Evolutionary conservation across 2,329 filamentous ascomycete genomes (phyloP), one percentile per base, ranked within the genome.

Genomic region (Alternaria triticimaculans): DNA sequence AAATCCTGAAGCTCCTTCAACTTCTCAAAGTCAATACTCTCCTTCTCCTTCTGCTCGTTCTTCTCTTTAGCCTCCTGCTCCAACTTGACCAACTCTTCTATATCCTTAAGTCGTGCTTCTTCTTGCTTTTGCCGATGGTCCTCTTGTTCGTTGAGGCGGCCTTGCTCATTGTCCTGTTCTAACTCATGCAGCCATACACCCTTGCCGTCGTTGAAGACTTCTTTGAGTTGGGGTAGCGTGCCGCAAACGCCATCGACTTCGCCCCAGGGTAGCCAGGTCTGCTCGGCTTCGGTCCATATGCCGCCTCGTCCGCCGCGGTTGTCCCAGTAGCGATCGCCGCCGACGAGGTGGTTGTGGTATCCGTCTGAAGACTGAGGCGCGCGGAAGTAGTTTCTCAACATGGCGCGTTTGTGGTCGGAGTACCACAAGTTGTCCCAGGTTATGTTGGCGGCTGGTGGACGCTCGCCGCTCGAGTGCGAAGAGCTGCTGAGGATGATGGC

Each of bases 231-330:
- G 12, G 77, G 74, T 28, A 77, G 28, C 0, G 67, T 67, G 1
- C 77, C 77, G 46, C 77, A 79, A 1, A 79, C 77, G 20, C 77
- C 77, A 41, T 79, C 76, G 6, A 86, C 78, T 23, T 86, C 84
- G 7, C 79, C 80, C 76, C 84, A 85, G 0, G 80, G 79, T 21
- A 85, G 63, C 85, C 85, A 87, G 1, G 68, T 65, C 41, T 80
- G 78, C 20, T 80, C 80, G n/a, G 79, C 76, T 12, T 81, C 82
- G 0, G 85, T 86, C 86, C 86, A 88, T 4, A 86, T 74, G 8
- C 86, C 86, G 4, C 85, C 85, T n/a, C 79, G 80, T 0, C 85
- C 85, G 10, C 85, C 85, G 14, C 84, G 81, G 58, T 78, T 72
- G 67, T 87, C 83, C 83, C 84, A 85, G 73, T 80, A 80, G 1